These are phyloP conservation scores for Saururus chinensis DNA, from an alignment of 164 flowering plant species.

Conservation along the genomic window DNA sequence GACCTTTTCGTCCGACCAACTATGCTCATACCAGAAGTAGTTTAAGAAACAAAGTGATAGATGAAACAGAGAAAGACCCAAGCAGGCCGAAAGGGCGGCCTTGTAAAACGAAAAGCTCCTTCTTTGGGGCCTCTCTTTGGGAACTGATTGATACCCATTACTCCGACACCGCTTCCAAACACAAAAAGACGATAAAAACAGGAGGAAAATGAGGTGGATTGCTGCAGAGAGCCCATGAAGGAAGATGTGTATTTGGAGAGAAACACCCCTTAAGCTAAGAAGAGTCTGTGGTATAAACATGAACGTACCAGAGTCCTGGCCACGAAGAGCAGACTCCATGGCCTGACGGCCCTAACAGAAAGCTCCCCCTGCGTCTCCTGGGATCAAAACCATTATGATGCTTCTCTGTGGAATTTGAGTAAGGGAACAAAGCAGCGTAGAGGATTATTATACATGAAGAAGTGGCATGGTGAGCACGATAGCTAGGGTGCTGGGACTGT, in stretches of 20 bases:
- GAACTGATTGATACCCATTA: conserved; percentile 3
- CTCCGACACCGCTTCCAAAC: conserved; percentile 16
- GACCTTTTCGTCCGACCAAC: conserved; percentile 20
- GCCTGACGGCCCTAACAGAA: too few relatives aligned
- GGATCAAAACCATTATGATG: background rate
- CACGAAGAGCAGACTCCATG: background rate
- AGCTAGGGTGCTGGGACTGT: background rate
- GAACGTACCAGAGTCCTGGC: conserved; percentile 1
- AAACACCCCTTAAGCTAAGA: conserved; percentile 9
- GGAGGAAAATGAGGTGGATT: conserved; percentile 36
- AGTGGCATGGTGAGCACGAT: background rate
- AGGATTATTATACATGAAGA: background rate
- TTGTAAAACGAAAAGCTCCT: conserved; percentile 18
- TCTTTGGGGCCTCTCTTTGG: conserved; percentile 13
- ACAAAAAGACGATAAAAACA: conserved; percentile 28
- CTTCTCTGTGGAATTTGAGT: background rate
- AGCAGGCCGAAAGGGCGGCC: conserved; percentile 25
- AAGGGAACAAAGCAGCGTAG: background rate
- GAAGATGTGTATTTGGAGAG: conserved; percentile 37
- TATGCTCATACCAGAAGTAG: conserved; percentile 21
- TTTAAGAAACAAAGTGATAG: conserved; percentile 21
- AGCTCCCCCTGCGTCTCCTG: too few relatives aligned
- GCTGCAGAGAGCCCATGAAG: conserved; percentile 39
- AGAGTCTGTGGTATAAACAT: conserved; percentile 7
- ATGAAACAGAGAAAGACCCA: conserved; percentile 35